These are phyloP conservation scores for Blastobotrys aristatus DNA, from an alignment of 1,139 yeast genomes.

Conservation along the genomic window DNA sequence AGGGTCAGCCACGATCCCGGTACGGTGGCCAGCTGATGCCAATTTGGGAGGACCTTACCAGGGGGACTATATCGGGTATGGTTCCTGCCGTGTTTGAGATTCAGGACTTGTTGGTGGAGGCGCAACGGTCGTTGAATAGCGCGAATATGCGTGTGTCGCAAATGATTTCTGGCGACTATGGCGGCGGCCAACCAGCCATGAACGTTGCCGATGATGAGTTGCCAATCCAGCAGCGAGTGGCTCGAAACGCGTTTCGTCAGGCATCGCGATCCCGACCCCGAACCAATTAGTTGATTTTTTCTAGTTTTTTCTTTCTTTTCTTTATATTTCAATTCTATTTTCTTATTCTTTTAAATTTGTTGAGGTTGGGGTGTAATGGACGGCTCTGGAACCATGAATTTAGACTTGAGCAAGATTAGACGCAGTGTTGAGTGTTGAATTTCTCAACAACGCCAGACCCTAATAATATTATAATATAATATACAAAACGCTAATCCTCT, in stretches of 20 bases:
- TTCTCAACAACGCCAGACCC: not conserved
- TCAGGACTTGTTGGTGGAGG: not conserved
- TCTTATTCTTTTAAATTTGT: no score
- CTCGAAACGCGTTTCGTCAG: not conserved
- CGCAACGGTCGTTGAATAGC: not conserved
- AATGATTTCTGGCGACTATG: not conserved
- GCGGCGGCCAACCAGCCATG: not conserved
- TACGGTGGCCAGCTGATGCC: not conserved
- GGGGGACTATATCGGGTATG: not conserved
- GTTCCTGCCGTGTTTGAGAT: not conserved
- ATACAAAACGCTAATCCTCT: conserved; percentile 7
- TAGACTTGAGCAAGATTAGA: not conserved
- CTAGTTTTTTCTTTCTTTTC: no score
- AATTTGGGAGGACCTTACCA: not conserved
- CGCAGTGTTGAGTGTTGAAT: not conserved
- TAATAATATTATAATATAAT: no score
- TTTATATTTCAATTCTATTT: no score
- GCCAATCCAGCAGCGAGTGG: not conserved
- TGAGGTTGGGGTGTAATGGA: no score
- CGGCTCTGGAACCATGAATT: no score
- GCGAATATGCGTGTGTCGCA: not conserved
- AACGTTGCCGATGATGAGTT: not conserved
- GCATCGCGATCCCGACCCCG: no score
- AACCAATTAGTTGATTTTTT: no score
- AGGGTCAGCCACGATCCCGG: not conserved